Evolutionary conservation across 805 yeast genomes (phyloP).

Genomic region (Ogataea angusta): DNA sequence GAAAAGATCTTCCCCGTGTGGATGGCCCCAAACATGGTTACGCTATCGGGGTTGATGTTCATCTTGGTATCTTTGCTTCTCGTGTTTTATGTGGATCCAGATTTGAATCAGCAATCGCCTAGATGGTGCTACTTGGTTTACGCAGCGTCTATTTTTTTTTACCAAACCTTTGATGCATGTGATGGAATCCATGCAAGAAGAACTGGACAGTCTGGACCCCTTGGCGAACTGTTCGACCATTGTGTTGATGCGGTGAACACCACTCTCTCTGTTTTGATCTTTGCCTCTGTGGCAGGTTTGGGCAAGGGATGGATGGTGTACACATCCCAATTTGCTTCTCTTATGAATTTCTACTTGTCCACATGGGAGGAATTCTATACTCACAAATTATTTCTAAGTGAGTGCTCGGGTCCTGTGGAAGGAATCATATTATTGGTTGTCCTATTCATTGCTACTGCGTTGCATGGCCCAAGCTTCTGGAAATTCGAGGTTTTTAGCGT

Average conservation of each 20-base stretch:
- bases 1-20: conserved; percentile 73
- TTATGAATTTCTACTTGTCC: conserved; percentile 79
- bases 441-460: conserved; percentile 60
- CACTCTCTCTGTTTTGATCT: conserved; percentile 70
- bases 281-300: conserved; percentile 71
- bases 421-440: conserved; percentile 68
- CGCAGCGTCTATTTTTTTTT: conserved; percentile 80
- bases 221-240: conserved; percentile 93
- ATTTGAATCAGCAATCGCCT: conserved; percentile 58
- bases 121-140: conserved; percentile 73
- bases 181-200: conserved; percentile 95
- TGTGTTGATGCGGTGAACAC: conserved; percentile 69
- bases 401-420: conserved; percentile 92
- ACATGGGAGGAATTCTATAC: conserved; percentile 98
- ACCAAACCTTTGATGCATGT: conserved; percentile 94
- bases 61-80: conserved; percentile 60
- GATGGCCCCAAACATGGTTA: conserved; percentile 93
- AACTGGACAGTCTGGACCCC: conserved; percentile 91
- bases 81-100: conserved; percentile 72
- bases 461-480: conserved; percentile 72
- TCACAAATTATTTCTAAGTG: conserved; percentile 71
- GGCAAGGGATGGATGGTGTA: conserved; percentile 65
- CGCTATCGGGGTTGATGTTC: conserved; percentile 74
- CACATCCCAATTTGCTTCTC: conserved; percentile 66
- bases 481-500: conserved; percentile 36